phyloP scores from a whole-genome alignment of 306 rosid genomes.

The Pyrus bretschneideri region DNA sequence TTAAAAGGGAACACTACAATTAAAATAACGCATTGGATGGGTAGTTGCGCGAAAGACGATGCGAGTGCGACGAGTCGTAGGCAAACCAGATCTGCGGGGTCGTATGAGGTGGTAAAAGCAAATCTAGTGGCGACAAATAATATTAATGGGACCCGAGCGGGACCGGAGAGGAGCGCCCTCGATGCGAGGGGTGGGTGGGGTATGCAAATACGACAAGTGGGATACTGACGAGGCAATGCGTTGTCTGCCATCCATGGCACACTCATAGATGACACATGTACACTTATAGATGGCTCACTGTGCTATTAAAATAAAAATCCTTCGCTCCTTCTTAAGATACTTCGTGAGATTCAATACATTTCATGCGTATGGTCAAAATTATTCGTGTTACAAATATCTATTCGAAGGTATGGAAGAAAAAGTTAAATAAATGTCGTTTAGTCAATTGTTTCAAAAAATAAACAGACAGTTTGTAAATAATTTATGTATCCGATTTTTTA shows the following conservation, averaged over 20 bases:
- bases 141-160: neutral
- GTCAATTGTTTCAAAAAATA: no score
- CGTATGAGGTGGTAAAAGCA: neutral
- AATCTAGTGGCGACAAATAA: neutral
- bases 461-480: no score
- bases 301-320: no score
- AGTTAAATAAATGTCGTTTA: no score
- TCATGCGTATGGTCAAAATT: no score
- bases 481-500: no score
- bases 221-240: slow-evolving; percentile 3
- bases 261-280: neutral
- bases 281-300: neutral
- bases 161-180: slow-evolving; percentile 2
- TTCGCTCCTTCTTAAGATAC: no score
- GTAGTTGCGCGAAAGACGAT: neutral
- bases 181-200: neutral
- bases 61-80: neutral
- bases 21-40: neutral
- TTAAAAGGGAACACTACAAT: no score
- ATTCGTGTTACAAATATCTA: no score
- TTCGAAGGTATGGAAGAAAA: no score
- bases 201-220: slow-evolving; percentile 8
- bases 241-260: slow-evolving; percentile 19
- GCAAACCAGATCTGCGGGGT: neutral
- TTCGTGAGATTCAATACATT: no score